Conservation (phyloP, 2,329 filamentous ascomycete genomes). For the Setomelanomma holmii region DNA sequence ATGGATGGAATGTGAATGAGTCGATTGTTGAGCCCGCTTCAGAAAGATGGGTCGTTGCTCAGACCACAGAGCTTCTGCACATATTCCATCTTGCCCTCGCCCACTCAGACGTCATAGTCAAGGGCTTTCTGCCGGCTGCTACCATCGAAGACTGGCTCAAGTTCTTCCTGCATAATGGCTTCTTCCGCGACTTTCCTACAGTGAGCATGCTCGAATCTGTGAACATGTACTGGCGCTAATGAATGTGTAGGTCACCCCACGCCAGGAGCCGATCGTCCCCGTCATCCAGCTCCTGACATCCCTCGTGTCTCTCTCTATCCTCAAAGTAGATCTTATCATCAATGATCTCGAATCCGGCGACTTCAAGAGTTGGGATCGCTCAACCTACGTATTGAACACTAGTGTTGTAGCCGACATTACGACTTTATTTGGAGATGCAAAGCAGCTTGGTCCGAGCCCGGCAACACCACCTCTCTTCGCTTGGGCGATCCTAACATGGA, state of each 20-base stretch:
- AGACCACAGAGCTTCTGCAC: conserved; percentile 75
- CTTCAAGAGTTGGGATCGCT: conserved; percentile 42
- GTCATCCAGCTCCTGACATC: conserved; percentile 74
- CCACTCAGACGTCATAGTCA: conserved; percentile 63
- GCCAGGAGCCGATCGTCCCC: conserved; percentile 58
- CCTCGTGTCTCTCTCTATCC: conserved; percentile 73
- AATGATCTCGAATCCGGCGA: conserved; percentile 50
- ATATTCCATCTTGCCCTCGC: conserved; percentile 77
- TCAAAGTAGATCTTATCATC: conserved; percentile 71
- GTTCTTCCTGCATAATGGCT: conserved; percentile 50
- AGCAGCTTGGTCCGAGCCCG: conserved; percentile 60
- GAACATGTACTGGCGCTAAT: too few relatives aligned
- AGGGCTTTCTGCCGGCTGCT: conserved; percentile 39
- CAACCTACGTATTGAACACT: conserved; percentile 72
- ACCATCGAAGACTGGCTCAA: conserved; percentile 45
- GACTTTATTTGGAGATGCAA: conserved; percentile 69
- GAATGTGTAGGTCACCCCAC: conserved; percentile 16
- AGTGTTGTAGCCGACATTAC: conserved; percentile 77
- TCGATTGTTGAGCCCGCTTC: conserved; percentile 63
- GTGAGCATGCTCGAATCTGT: conserved; percentile 52
- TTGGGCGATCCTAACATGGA: conserved; percentile 72
- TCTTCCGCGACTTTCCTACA: conserved; percentile 69
- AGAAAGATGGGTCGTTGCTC: conserved; percentile 67
- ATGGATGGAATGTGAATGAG: conserved; percentile 57
- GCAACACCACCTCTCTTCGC: conserved; percentile 78